phyloP scores from a whole-genome alignment of 345 rosid genomes.

The Raphanus sativus region DNA sequence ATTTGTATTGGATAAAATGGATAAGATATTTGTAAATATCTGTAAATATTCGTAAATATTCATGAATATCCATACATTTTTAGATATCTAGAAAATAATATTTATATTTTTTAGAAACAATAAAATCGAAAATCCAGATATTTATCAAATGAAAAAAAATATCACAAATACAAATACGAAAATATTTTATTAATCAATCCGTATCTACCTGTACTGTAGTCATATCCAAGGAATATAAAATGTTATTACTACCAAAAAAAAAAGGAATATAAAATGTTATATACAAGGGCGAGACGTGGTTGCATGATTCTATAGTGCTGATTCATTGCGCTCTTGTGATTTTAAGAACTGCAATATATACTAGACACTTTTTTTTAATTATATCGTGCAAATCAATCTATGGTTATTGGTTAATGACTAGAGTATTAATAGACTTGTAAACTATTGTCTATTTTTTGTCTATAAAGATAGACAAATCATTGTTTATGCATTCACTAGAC shows the following conservation, averaged over 20 bases:
- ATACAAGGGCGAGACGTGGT: background rate
- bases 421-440: background rate
- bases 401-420: constrained; percentile 2
- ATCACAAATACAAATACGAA: no score
- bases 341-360: background rate
- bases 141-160: no score
- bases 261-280: background rate
- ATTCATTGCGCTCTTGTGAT: background rate
- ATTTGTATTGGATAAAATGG: no score
- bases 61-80: no score
- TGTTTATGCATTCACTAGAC: constrained; percentile 3
- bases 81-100: no score
- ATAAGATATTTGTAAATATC: no score
- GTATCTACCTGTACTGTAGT: no score
- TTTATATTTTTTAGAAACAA: no score
- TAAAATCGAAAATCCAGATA: no score
- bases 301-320: constrained; percentile 8
- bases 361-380: background rate
- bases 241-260: no score
- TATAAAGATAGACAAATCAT: background rate
- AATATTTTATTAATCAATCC: no score
- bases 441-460: background rate
- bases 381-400: background rate
- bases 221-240: background rate
- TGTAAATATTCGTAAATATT: no score